Evolutionary conservation across 257 asterid genomes (phyloP), one percentile per base, ranked within the genome.

Genomic region (Gentiana macrophylla): DNA sequence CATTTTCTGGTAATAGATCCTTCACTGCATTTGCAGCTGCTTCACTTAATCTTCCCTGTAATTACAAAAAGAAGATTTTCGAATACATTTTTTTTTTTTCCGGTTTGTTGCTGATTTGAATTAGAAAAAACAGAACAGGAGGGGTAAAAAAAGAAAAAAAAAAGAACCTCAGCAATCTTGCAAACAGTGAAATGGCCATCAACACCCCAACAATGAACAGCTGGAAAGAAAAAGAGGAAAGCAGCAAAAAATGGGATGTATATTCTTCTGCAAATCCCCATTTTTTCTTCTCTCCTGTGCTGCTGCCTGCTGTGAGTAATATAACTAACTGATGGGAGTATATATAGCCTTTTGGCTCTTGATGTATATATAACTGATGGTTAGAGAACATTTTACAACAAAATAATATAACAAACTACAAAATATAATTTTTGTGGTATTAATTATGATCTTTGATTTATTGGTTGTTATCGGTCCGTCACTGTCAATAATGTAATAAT

Each of bases 121-220:
- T 24, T 24, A 24, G 24, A 24, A 57, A 43, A 56, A 9, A 32
- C 0, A 35, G 41, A 4, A 1, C 7, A 46, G 9, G 10, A 12
- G 36, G 43, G 32, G 24, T 36, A 35, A 3, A 12, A 38, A n/a
- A 24, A 5, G 1, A 10, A 34, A 55, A 8, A 52, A 34, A 9
- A 4, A 52, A 35, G 47, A 65, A 86, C 96, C 94, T 86, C 91
- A 55, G 98, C 96, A 53, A 89, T 76, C 55, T 62, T 65, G 62
- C 97, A 89, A 3, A 76, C 72, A 5, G 77, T 77, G 70, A 79
- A 75, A 77, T 89, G 97, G 24, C 97, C 94, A 56, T 83, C 93
- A n/a, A 67, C 24, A 6, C 95, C 97, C 97, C 97, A 89, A 13
- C 90, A 91, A 32, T 61, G 67, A 50, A 76, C 80, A 12, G 52